These are phyloP conservation scores for Neofusicoccum kwambonambiense DNA, from an alignment of 2,329 filamentous ascomycete species.

Conservation along the genomic window DNA sequence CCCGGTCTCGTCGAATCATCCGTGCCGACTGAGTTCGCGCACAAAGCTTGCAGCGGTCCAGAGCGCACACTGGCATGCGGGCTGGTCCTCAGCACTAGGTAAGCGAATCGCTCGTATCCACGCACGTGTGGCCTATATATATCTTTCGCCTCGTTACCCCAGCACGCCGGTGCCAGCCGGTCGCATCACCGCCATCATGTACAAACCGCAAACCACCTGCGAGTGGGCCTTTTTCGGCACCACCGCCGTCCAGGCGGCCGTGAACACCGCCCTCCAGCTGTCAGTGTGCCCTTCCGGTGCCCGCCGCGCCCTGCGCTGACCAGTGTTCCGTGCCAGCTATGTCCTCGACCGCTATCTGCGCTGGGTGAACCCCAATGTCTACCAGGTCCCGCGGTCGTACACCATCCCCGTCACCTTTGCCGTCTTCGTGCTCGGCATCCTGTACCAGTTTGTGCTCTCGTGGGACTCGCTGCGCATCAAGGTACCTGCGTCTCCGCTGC, in stretches of 20 bases:
- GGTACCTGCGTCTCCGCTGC: too few relatives aligned
- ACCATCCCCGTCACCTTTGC: neutral
- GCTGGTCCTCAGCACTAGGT: neutral
- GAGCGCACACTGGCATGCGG: too few relatives aligned
- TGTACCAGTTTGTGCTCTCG: slow-evolving; percentile 26
- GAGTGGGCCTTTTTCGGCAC: slow-evolving; percentile 21
- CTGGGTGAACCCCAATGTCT: slow-evolving; percentile 3
- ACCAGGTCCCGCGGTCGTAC: neutral
- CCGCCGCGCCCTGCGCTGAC: neutral
- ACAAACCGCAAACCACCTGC: slow-evolving; percentile 1
- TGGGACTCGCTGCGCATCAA: slow-evolving; percentile 27
- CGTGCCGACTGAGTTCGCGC: too few relatives aligned
- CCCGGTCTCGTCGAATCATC: too few relatives aligned
- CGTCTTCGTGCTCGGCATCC: slow-evolving; percentile 21
- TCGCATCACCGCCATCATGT: neutral
- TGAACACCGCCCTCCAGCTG: slow-evolving; percentile 22
- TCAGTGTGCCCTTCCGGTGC: slow-evolving; percentile 4
- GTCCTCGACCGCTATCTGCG: neutral
- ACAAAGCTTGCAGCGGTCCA: too few relatives aligned
- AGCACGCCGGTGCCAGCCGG: neutral
- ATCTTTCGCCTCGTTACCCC: neutral
- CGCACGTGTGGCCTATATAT: slow-evolving; percentile 7
- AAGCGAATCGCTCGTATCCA: slow-evolving; percentile 6
- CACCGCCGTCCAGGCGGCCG: slow-evolving; percentile 21
- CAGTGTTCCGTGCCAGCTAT: neutral